A percentile compares a stretch with the other conserved stretches of the same genome.
Evolutionary conservation across 1,139 yeast genomes (phyloP).

Genomic region (Suhomyces wounanorum): DNA sequence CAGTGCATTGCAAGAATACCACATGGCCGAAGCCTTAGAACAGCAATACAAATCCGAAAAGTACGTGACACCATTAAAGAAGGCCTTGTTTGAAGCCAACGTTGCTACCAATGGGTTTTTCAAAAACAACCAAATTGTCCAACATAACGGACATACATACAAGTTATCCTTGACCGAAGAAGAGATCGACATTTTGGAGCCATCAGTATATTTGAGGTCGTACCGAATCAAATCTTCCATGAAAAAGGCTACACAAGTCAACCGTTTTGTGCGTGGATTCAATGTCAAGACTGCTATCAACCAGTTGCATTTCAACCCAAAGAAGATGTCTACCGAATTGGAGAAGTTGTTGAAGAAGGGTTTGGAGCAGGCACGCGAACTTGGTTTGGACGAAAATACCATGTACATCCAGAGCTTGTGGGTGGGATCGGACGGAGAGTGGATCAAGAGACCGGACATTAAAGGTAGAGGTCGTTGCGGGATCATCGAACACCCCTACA

Average conservation of each 20-base stretch:
- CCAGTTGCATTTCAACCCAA: slow-evolving; percentile 86
- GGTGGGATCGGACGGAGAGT: slow-evolving; percentile 87
- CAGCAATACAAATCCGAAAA: slow-evolving; percentile 35
- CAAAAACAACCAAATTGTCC: slow-evolving; percentile 60
- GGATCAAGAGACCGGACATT: slow-evolving; percentile 72
- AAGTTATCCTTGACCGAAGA: slow-evolving; percentile 57
- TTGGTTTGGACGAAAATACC: slow-evolving; percentile 60
- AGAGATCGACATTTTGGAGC: slow-evolving; percentile 81
- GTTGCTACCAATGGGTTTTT: slow-evolving; percentile 72
- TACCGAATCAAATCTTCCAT: slow-evolving; percentile 80
- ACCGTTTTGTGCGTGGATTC: slow-evolving; percentile 72
- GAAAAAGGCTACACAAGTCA: slow-evolving; percentile 83
- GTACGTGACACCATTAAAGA: slow-evolving; percentile 72
- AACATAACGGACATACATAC: slow-evolving; percentile 51
- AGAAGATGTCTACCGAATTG: slow-evolving; percentile 77
- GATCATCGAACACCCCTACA: slow-evolving; percentile 68
- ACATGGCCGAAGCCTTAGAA: slow-evolving; percentile 31
- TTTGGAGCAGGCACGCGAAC: slow-evolving; percentile 62
- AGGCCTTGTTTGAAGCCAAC: slow-evolving; percentile 60
- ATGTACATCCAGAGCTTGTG: slow-evolving; percentile 81
- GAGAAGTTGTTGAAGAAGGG: slow-evolving; percentile 76
- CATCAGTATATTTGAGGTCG: slow-evolving; percentile 76
- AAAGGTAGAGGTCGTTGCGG: slow-evolving; percentile 94
- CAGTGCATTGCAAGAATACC: slow-evolving; percentile 35
- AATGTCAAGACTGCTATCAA: slow-evolving; percentile 80